A percentile compares a stretch with the other conserved stretches of the same genome.
phyloP scores from a whole-genome alignment of 2,329 filamentous ascomycete species.

The Geosmithia flava region DNA sequence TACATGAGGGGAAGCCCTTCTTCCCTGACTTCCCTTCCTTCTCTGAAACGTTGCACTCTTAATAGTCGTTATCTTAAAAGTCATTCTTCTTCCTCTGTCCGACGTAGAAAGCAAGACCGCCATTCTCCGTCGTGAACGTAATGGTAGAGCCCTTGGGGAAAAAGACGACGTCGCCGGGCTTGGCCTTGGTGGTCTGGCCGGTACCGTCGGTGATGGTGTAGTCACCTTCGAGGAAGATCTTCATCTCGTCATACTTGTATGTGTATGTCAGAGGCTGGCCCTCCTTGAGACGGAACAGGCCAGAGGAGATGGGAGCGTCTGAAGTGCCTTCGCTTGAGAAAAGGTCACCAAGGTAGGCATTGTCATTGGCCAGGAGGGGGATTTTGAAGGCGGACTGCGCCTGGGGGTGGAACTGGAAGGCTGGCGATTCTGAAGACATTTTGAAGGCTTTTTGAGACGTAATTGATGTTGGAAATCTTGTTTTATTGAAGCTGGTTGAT shows the following conservation, averaged over 20 bases:
- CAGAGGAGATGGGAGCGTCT: slow-evolving; percentile 47
- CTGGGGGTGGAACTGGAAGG: slow-evolving; percentile 40
- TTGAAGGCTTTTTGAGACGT: background rate
- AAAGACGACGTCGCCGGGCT: slow-evolving; percentile 54
- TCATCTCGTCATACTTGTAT: slow-evolving; percentile 63
- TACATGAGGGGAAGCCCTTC: no score
- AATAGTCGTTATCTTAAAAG: slow-evolving; percentile 7
- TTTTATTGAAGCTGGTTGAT: no score
- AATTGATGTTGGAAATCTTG: background rate
- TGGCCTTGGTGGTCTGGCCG: slow-evolving; percentile 44
- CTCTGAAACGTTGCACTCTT: background rate
- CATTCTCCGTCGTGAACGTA: slow-evolving; percentile 50
- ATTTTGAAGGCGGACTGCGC: slow-evolving; percentile 50
- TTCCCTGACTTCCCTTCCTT: background rate
- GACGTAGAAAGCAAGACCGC: slow-evolving; percentile 47
- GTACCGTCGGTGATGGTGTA: slow-evolving; percentile 53
- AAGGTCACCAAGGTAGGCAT: slow-evolving; percentile 55
- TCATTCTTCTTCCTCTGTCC: slow-evolving; percentile 24
- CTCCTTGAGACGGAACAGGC: slow-evolving; percentile 57
- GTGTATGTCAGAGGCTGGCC: slow-evolving; percentile 56
- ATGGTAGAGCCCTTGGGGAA: slow-evolving; percentile 56
- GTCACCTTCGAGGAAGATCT: slow-evolving; percentile 57
- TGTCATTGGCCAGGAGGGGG: slow-evolving; percentile 54
- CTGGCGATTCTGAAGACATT: background rate
- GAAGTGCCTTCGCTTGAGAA: slow-evolving; percentile 36